phyloP scores from a whole-genome alignment of 305 asterid genomes.

The Solanum hybrid region DNA sequence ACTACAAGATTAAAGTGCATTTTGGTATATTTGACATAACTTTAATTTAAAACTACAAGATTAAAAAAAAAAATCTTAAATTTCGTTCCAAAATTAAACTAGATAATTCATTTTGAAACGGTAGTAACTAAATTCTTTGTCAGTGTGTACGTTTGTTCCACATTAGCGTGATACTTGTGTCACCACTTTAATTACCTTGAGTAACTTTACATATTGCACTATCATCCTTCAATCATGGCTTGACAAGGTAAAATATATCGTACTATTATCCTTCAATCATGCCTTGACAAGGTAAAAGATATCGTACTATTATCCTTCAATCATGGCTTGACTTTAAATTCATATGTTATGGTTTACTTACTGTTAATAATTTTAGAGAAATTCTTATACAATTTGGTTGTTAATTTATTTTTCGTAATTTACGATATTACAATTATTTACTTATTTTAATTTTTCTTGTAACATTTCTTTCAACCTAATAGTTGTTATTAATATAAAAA shows the following conservation, averaged over 20 bases:
- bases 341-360: neutral
- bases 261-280: neutral
- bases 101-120: no score
- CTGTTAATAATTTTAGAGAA: neutral
- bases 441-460: neutral
- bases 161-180: neutral
- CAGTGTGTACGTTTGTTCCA: neutral
- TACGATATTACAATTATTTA: neutral
- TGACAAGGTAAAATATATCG: no score
- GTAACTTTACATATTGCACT: no score
- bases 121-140: neutral
- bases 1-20: no score
- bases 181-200: neutral
- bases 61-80: no score
- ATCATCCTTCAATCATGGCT: neutral
- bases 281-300: neutral
- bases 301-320: no score
- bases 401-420: neutral
- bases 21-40: no score
- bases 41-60: no score
- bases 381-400: neutral
- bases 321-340: neutral
- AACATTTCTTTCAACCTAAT: neutral
- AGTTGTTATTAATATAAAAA: neutral
- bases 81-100: no score